Base-by-base conservation (phyloP, 2,329 filamentous ascomycete genomes). In the Ploettnerulaceae sp. region DNA sequence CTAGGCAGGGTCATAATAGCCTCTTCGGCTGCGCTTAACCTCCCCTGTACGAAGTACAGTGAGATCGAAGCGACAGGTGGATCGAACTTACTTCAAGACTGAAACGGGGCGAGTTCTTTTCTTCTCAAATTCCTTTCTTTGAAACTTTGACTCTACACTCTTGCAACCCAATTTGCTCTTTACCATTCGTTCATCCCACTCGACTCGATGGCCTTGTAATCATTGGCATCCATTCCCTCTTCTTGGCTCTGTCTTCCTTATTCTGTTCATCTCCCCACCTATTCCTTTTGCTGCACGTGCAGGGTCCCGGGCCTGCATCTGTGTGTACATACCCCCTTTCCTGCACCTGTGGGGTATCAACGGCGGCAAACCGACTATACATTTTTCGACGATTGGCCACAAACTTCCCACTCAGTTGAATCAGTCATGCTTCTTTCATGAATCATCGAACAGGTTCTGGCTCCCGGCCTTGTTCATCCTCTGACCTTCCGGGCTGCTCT, bases 391-490 rank as follows among this genome's bases (percentile, higher is more conserved):
- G 6, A 29, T 5, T 12, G 8, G 4, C 22, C 25, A 20, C 12
- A 14, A 5, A 29, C 25, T 26, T 40, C 37, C 20, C 25, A 14
- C 31, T n/a, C 37, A 42, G 29, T 42, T 28, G 20, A 12, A 31
- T 2, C 28, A 32, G 11, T 7, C 5, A n/a, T 25, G 18, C 28
- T 1, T n/a, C 24, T 7, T 25, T 8, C 9, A 17, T 20, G 37
- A 6, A 26, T n/a, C n/a, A 18, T 31, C 25, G 31, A 18, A 20
- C 11, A 29, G 24, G 24, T 29, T 17, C 28, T 4, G 17, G 5
- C 7, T 15, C 33, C 40, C 18, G 14, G 36, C 15, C 29, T 40
- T 20, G 34, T 28, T 25, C 34, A 35, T 52, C 49, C 48, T 47
- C 45, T 43, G 37, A 48, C 31, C 31, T 35, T 34, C 35, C 39